phyloP scores from a whole-genome alignment of 2,329 filamentous ascomycete species.

The Pleurostoma richardsiae region DNA sequence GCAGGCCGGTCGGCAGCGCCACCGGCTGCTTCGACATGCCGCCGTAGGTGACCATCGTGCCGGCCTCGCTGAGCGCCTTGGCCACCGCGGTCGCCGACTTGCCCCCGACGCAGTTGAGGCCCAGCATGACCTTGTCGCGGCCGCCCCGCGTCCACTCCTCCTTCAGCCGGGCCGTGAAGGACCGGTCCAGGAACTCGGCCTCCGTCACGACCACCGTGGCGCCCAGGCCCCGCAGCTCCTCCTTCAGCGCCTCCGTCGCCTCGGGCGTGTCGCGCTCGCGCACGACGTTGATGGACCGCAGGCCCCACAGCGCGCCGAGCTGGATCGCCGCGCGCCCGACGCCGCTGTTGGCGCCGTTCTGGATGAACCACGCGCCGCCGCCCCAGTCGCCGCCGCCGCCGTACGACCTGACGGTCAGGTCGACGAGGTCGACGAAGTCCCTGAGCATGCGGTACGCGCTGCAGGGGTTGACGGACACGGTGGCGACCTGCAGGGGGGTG shows the following conservation, averaged over 20 bases:
- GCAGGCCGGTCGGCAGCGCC: slow-evolving; percentile 69
- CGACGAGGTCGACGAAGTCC: slow-evolving; percentile 59
- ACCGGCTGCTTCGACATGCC: slow-evolving; percentile 91
- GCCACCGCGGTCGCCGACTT: slow-evolving; percentile 76
- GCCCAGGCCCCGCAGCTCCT: slow-evolving; percentile 49
- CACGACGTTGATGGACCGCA: slow-evolving; percentile 86
- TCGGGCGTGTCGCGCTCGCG: slow-evolving; percentile 62
- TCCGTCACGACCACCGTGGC: slow-evolving; percentile 54
- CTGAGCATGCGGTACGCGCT: slow-evolving; percentile 91
- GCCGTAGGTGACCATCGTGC: slow-evolving; percentile 86
- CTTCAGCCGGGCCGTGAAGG: slow-evolving; percentile 54
- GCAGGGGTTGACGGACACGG: slow-evolving; percentile 87
- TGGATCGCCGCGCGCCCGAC: slow-evolving; percentile 92
- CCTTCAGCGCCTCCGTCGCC: slow-evolving; percentile 55
- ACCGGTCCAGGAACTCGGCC: slow-evolving; percentile 46
- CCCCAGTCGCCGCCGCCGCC: slow-evolving; percentile 59
- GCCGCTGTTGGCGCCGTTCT: slow-evolving; percentile 93
- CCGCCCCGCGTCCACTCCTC: slow-evolving; percentile 66
- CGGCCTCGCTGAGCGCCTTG: slow-evolving; percentile 63
- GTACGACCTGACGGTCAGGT: slow-evolving; percentile 38
- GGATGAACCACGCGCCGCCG: slow-evolving; percentile 89
- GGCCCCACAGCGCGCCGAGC: slow-evolving; percentile 77
- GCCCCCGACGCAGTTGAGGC: slow-evolving; percentile 90
- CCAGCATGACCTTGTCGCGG: slow-evolving; percentile 68
- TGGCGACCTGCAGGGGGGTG: slow-evolving; percentile 73